Evolutionary conservation across 2,329 filamentous ascomycete species (phyloP).

Genomic region (Xylaria sp.): DNA sequence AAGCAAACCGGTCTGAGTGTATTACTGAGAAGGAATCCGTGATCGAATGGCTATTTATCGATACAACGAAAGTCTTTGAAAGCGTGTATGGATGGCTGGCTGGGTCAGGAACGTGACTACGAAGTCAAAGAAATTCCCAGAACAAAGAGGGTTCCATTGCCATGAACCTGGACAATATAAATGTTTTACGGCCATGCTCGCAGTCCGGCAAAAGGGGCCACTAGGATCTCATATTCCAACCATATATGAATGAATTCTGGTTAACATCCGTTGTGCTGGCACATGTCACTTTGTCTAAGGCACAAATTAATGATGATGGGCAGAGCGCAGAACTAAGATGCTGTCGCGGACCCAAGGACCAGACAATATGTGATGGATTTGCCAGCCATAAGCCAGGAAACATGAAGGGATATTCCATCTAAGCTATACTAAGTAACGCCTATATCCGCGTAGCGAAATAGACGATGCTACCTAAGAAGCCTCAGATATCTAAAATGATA

Average conservation of each 20-base stretch:
- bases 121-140: slow-evolving; percentile 27
- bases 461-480: slow-evolving; percentile 7
- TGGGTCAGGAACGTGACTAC: slow-evolving; percentile 33
- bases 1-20: slow-evolving; percentile 20
- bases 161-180: slow-evolving; percentile 8
- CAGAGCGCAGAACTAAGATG: background rate
- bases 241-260: slow-evolving; percentile 6
- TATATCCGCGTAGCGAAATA: slow-evolving; percentile 10
- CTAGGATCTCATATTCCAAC: background rate
- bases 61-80: background rate
- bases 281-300: background rate
- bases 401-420: background rate
- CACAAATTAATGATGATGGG: background rate
- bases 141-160: background rate
- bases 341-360: background rate
- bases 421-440: background rate
- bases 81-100: slow-evolving; percentile 33
- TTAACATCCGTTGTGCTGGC: background rate
- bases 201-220: slow-evolving; percentile 17
- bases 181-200: slow-evolving; percentile 25
- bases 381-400: background rate
- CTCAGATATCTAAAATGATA: slow-evolving; percentile 9
- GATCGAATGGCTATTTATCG: slow-evolving; percentile 39
- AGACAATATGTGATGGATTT: background rate
- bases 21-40: slow-evolving; percentile 34